phyloP scores from a whole-genome alignment of 140 eudicot genomes.

The Stevia rebaudiana region DNA sequence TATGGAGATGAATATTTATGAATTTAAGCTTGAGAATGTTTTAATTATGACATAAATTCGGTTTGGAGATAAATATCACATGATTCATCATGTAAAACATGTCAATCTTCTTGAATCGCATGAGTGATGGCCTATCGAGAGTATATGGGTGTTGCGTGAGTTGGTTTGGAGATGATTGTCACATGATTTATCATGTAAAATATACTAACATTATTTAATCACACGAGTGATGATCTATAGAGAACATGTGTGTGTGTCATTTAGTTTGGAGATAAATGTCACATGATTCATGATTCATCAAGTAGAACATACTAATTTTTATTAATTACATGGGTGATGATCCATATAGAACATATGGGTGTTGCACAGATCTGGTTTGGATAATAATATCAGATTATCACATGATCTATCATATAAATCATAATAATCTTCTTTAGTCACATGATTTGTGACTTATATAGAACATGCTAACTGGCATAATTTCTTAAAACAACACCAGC shows the following conservation, averaged over 20 bases:
- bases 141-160: not conserved
- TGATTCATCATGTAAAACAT: not conserved
- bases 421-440: not conserved
- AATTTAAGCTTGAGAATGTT: not conserved
- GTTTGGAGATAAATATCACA: slow-evolving; percentile 8
- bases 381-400: not conserved
- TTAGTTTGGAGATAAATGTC: not conserved
- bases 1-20: not conserved
- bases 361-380: not conserved
- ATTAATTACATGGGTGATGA: not conserved
- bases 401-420: not conserved
- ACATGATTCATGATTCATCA: not conserved
- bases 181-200: slow-evolving; percentile 4
- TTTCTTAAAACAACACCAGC: too few relatives aligned
- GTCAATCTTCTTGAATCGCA: slow-evolving; percentile 2
- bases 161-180: not conserved
- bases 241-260: not conserved
- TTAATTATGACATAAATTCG: not conserved
- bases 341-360: not conserved
- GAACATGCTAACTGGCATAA: not conserved
- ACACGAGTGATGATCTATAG: not conserved
- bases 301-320: not conserved
- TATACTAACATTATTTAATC: not conserved
- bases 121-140: not conserved
- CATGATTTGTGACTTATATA: not conserved